phyloP scores from a whole-genome alignment of 2,329 filamentous ascomycete genomes.

The Fusarium graminum region DNA sequence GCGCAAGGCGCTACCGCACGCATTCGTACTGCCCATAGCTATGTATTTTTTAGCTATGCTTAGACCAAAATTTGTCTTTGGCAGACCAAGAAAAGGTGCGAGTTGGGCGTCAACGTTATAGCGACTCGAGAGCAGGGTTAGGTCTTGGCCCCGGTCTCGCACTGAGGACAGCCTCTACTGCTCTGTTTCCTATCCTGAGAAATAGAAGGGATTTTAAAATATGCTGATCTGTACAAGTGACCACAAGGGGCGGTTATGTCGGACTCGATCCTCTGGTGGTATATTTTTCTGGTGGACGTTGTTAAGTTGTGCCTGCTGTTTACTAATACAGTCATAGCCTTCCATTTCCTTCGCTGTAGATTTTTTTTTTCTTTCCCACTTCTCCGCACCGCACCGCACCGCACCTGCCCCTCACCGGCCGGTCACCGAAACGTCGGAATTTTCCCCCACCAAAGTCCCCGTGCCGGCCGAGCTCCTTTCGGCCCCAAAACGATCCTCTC shows the following conservation, averaged over 20 bases:
- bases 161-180: constrained; percentile 10
- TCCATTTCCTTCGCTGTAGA: constrained; percentile 29
- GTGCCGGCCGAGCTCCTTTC: constrained; percentile 16
- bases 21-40: constrained; percentile 9
- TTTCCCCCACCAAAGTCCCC: constrained; percentile 18
- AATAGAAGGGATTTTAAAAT: neutral
- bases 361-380: constrained; percentile 30
- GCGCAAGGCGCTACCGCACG: constrained; percentile 44
- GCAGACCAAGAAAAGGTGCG: constrained; percentile 8
- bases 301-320: constrained; percentile 40
- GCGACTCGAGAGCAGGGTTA: constrained; percentile 36
- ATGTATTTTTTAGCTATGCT: constrained; percentile 10
- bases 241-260: neutral
- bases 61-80: neutral
- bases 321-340: constrained; percentile 36
- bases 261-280: constrained; percentile 1
- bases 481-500: constrained; percentile 10
- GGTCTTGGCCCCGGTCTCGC: constrained; percentile 36
- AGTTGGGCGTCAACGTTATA: constrained; percentile 34
- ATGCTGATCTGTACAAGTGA: neutral
- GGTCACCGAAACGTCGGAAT: constrained; percentile 33
- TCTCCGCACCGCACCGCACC: constrained; percentile 36
- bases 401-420: constrained; percentile 32
- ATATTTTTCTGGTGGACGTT: constrained; percentile 34
- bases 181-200: neutral